A percentile compares a stretch with the other conserved stretches of the same genome.
These are phyloP conservation scores for Ramichloridium luteum DNA, from an alignment of 2,329 filamentous ascomycete species.

Conservation along the genomic window DNA sequence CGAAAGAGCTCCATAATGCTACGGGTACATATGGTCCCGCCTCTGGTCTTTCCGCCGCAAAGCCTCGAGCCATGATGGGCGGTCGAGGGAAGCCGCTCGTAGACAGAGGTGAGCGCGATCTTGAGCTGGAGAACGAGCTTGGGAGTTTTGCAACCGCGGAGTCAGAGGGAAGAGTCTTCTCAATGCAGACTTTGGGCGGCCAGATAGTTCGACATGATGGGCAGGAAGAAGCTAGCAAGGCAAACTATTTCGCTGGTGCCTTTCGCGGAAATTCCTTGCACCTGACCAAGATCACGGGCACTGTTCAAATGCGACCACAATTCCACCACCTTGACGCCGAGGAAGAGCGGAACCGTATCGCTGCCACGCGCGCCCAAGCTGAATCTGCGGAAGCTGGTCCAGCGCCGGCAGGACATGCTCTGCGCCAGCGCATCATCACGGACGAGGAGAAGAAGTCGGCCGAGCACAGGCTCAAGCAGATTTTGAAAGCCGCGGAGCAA, in stretches of 20 bases:
- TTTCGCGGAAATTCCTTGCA: constrained; percentile 78
- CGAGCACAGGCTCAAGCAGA: constrained; percentile 52
- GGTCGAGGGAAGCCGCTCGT: constrained; percentile 23
- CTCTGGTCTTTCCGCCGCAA: constrained; percentile 29
- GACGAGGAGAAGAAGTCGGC: constrained; percentile 51
- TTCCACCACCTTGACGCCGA: constrained; percentile 85
- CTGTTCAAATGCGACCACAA: constrained; percentile 82
- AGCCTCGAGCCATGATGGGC: constrained; percentile 12
- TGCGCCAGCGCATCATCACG: constrained; percentile 18
- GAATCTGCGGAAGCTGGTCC: constrained; percentile 32
- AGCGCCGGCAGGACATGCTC: constrained; percentile 14
- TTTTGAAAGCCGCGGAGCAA: constrained; percentile 64
- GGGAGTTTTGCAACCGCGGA: constrained; percentile 55
- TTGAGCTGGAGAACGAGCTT: constrained; percentile 26
- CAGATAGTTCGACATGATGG: constrained; percentile 55
- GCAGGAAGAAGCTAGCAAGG: constrained; percentile 55
- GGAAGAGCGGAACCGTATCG: constrained; percentile 54
- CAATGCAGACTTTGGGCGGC: constrained; percentile 74
- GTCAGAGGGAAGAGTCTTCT: constrained; percentile 58
- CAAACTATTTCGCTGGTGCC: constrained; percentile 78
- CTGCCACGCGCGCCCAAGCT: constrained; percentile 28
- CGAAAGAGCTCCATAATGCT: constrained; percentile 28
- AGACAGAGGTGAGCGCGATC: constrained; percentile 33
- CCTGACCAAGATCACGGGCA: constrained; percentile 67
- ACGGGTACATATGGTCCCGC: constrained; percentile 36